Base-by-base conservation (phyloP, 192 early-diverging fungal genomes). In the Linnemannia zychae region DNA sequence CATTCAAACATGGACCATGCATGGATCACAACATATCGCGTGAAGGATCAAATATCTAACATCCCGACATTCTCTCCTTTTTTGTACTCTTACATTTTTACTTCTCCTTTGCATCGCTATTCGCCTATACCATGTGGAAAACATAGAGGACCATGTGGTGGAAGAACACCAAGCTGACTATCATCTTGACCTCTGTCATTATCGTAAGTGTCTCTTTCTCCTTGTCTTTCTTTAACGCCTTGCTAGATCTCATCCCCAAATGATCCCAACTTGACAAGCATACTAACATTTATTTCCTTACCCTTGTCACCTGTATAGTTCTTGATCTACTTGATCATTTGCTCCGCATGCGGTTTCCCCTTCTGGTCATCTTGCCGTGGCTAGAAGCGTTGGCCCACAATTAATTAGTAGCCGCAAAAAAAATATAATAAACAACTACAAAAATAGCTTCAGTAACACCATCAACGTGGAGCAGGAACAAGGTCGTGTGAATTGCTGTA, bases 151-250 rank as follows among this genome's bases (percentile, higher is more conserved):
- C 92, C 76, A 95, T 97, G 95, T 98, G 97, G 97, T 98, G 96
- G 96, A 97, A 97, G 84, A 98, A 97, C 90, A 94, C 94, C 60
- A 95, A 94, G 87, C 87, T 97, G 48, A 93, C 96, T 91, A 91
- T 91, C 46, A 89, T 93, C 40, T 84, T 97, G 66, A 92, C 83
- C 33, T 86, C 90, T 24, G 94, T 90, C 16, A 78, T 88, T 17
- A 76, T 93, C 28, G 89, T 91, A 88, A 90, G 90, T 31, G 48
- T 37, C 18, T 50, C 33, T 46, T 20, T 38, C 34, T 31, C 36
- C 28, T 60, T 28, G 49, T 40, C 38, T 13, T 50, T 11, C 15
- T 44, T 71, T 20, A 28, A 18, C n/a, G 34, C 16, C 67, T 24
- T 38, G 57, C 31, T 5, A 13, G 49, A 3, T 53, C 20, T 24